A percentile compares a stretch with the other conserved stretches of the same genome.
Conservation (phyloP, 768 basidiomycete species). For the Lactarius hatsudake region DNA sequence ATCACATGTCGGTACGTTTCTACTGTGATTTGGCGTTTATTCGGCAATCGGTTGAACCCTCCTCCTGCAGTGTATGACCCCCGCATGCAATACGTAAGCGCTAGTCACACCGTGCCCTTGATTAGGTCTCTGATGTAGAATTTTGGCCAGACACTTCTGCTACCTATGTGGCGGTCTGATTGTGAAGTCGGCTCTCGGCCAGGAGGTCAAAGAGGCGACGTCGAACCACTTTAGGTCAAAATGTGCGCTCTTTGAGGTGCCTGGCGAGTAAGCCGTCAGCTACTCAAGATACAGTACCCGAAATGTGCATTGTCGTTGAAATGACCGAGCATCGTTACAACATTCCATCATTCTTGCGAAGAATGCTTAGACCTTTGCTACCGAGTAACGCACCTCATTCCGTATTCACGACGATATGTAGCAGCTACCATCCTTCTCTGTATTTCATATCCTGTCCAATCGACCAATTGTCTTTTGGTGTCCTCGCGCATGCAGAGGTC, state of each 20-base stretch:
- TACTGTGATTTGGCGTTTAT: background rate
- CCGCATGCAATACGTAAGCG: slow-evolving; percentile 51
- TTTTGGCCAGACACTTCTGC: slow-evolving; percentile 46
- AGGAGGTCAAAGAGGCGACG: slow-evolving; percentile 35
- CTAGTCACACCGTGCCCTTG: background rate
- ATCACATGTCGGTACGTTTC: slow-evolving; percentile 55
- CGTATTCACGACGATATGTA: background rate
- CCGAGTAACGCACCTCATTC: background rate
- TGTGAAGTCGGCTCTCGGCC: slow-evolving; percentile 38
- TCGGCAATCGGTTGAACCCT: background rate
- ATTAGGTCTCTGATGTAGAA: background rate
- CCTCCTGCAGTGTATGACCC: slow-evolving; percentile 46
- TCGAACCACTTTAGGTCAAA: slow-evolving; percentile 35
- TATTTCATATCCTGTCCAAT: background rate
- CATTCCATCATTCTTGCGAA: background rate
- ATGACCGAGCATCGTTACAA: background rate
- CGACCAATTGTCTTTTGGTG: background rate
- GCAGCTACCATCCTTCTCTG: background rate
- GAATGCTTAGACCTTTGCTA: background rate
- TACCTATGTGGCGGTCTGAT: slow-evolving; percentile 50
- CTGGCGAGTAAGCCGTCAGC: background rate
- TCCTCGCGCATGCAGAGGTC: background rate
- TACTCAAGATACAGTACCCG: background rate
- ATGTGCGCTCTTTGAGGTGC: slow-evolving; percentile 38
- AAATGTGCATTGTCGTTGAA: background rate